Percentiles rank a stretch among this genome's conserved stretches.
phyloP scores from a whole-genome alignment of 1,284 basidiomycete species.

The Trametes polyzona region DNA sequence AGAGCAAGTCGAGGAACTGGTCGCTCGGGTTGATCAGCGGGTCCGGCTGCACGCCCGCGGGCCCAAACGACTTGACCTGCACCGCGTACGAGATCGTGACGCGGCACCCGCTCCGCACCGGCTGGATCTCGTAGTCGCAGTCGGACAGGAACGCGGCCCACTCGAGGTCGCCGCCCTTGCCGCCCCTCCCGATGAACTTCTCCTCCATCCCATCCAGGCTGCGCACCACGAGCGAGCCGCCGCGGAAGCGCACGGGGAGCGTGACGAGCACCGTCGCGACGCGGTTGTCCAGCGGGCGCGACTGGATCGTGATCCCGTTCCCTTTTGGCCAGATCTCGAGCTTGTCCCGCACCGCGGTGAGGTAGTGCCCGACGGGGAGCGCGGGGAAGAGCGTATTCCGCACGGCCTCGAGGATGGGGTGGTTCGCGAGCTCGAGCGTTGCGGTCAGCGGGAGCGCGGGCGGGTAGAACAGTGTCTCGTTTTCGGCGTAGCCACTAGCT shows the following conservation, averaged over 20 bases:
- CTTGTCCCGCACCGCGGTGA: constrained; percentile 67
- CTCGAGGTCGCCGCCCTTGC: constrained; percentile 67
- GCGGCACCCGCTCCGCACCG: constrained; percentile 69
- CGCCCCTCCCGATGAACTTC: constrained; percentile 61
- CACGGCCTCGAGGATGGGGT: constrained; percentile 77
- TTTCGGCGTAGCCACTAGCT: constrained; percentile 48
- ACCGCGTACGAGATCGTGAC: constrained; percentile 73
- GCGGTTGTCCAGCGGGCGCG: constrained; percentile 62
- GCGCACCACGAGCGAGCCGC: constrained; percentile 64
- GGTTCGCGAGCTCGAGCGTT: constrained; percentile 77
- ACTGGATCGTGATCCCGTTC: constrained; percentile 59
- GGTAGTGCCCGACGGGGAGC: constrained; percentile 67
- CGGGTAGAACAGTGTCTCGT: constrained; percentile 75
- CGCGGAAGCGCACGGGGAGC: constrained; percentile 72
- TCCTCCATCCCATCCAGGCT: constrained; percentile 63
- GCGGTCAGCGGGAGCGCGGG: constrained; percentile 70
- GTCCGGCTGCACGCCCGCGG: constrained; percentile 54
- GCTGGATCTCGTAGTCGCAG: constrained; percentile 74
- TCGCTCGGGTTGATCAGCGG: constrained; percentile 74
- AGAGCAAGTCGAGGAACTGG: constrained; percentile 68
- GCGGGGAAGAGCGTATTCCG: constrained; percentile 70
- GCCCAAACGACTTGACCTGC: constrained; percentile 67
- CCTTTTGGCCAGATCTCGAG: constrained; percentile 70
- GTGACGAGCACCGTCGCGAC: constrained; percentile 75
- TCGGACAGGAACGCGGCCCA: constrained; percentile 77